A percentile compares a stretch with the other conserved stretches of the same genome.
These are phyloP conservation scores for Saururus chinensis DNA, from an alignment of 164 flowering plant genomes.

Conservation along the genomic window DNA sequence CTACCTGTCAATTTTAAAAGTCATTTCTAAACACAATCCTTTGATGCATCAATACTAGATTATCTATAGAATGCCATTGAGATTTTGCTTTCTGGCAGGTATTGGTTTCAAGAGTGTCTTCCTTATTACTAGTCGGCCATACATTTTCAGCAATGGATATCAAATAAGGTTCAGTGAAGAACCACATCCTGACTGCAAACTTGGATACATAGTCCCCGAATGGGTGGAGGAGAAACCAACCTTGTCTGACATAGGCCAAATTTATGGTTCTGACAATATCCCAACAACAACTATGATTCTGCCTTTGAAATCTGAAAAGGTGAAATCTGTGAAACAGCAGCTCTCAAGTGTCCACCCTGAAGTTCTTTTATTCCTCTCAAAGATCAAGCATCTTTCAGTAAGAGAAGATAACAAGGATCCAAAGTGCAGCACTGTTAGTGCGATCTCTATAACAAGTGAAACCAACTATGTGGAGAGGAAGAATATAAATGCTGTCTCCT, in stretches of 20 bases:
- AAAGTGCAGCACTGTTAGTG: slow-evolving; percentile 25
- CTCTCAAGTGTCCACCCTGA: slow-evolving; percentile 57
- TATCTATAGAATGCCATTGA: too few species aligned
- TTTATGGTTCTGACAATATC: slow-evolving; percentile 34
- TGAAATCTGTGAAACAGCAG: slow-evolving; percentile 42
- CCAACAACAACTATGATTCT: slow-evolving; percentile 45
- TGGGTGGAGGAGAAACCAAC: slow-evolving; percentile 57
- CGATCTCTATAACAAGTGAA: slow-evolving; percentile 44
- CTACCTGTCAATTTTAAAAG: too few species aligned
- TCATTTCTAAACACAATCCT: too few species aligned
- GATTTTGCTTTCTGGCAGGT: slow-evolving; percentile 19
- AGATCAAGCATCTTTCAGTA: slow-evolving; percentile 46
- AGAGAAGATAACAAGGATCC: slow-evolving; percentile 35
- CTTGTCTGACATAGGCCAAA: slow-evolving; percentile 22
- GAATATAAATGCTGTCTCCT: slow-evolving; percentile 58
- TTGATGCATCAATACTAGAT: too few species aligned
- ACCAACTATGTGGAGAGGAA: slow-evolving; percentile 33
- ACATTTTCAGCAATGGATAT: slow-evolving; percentile 65
- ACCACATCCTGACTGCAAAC: slow-evolving; percentile 33
- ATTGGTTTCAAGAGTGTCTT: slow-evolving; percentile 79
- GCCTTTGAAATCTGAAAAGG: slow-evolving; percentile 58
- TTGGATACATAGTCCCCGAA: slow-evolving; percentile 63
- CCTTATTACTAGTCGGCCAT: slow-evolving; percentile 45
- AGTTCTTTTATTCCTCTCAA: slow-evolving; percentile 48
- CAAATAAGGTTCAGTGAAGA: slow-evolving; percentile 46